Conservation (phyloP, 768 basidiomycete genomes). For the Dentipellis fragilis region DNA sequence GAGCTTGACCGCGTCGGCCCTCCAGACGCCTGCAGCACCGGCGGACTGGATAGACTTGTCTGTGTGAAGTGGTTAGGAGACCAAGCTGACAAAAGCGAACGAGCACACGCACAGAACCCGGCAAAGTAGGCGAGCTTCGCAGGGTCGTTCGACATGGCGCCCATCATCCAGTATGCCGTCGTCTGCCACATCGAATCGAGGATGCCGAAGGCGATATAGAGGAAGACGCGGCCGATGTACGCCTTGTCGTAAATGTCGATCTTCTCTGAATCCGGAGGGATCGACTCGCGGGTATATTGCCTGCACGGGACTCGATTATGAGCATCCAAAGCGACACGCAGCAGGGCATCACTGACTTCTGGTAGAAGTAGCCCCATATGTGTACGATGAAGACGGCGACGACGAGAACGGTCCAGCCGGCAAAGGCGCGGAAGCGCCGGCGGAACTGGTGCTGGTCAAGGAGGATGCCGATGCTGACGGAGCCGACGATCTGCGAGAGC, state of each 20-base stretch:
- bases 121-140: slow-evolving; percentile 71
- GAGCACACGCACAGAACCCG: slow-evolving; percentile 51
- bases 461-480: slow-evolving; percentile 56
- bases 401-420: slow-evolving; percentile 56
- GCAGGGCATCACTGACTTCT: slow-evolving; percentile 34
- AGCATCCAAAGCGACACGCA: not conserved
- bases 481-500: slow-evolving; percentile 70
- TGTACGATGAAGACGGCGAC: slow-evolving; percentile 59
- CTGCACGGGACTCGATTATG: slow-evolving; percentile 20
- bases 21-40: slow-evolving; percentile 65
- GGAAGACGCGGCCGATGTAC: slow-evolving; percentile 45
- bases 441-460: slow-evolving; percentile 47
- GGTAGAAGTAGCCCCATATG: slow-evolving; percentile 70
- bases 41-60: slow-evolving; percentile 74
- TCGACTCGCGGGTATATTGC: slow-evolving; percentile 47
- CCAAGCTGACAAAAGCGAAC: not conserved
- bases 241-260: slow-evolving; percentile 50
- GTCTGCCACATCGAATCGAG: slow-evolving; percentile 85
- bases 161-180: slow-evolving; percentile 74
- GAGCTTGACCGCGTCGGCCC: slow-evolving; percentile 48
- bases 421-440: slow-evolving; percentile 63
- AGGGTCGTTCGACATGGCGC: slow-evolving; percentile 78
- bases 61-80: slow-evolving; percentile 2
- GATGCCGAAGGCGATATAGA: slow-evolving; percentile 66
- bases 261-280: slow-evolving; percentile 29